phyloP scores from a whole-genome alignment of 306 rosid species.

The Lagenaria siceraria region DNA sequence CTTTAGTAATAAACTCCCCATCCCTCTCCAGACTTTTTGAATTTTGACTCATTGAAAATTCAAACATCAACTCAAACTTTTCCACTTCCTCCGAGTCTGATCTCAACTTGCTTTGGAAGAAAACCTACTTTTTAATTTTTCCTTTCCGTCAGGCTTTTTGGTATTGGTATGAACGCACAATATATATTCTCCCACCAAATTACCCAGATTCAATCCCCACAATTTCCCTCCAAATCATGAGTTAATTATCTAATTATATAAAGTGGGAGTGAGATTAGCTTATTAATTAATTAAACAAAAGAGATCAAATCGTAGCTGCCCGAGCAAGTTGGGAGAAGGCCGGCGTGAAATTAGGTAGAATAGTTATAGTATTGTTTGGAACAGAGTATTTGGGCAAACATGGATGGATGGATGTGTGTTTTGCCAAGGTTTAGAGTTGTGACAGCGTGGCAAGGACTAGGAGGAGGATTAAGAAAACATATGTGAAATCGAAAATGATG shows the following conservation, averaged over 20 bases:
- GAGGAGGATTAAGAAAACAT: not conserved
- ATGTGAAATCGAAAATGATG: not conserved
- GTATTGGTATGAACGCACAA: not conserved
- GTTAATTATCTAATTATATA: not conserved
- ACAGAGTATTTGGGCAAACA: not conserved
- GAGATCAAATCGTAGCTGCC: not conserved
- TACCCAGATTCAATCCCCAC: not conserved
- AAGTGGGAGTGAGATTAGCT: not conserved
- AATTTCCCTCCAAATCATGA: not conserved
- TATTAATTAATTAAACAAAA: not conserved
- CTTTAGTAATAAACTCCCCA: not conserved
- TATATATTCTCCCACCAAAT: not conserved
- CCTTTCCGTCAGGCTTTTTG: not conserved
- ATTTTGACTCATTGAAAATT: not conserved
- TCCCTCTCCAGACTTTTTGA: not conserved
- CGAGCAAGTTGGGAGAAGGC: conserved; percentile 2
- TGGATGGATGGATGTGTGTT: too few relatives aligned
- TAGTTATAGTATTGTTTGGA: not conserved
- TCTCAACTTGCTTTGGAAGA: not conserved
- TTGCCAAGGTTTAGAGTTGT: not conserved
- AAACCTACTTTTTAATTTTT: not conserved
- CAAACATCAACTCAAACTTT: not conserved
- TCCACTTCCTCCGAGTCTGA: not conserved
- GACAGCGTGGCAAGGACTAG: not conserved
- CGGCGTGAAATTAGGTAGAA: not conserved